These are phyloP conservation scores for Sungouiella thailandica DNA, from an alignment of 805 yeast genomes.

Conservation along the genomic window DNA sequence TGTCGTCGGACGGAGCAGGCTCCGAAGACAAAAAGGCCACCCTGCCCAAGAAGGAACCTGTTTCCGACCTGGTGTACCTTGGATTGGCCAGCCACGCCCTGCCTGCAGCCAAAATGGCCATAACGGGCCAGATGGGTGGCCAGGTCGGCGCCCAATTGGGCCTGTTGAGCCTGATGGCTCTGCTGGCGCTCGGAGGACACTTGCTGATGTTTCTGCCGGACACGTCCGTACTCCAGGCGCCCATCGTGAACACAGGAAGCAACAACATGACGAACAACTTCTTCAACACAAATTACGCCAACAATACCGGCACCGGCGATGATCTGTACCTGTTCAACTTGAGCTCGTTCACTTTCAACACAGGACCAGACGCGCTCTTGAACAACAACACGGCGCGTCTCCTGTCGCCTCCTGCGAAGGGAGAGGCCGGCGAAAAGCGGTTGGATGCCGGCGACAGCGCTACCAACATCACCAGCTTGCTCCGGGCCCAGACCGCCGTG, in stretches of 20 bases:
- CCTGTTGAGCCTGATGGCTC: neutral
- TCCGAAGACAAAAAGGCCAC: neutral
- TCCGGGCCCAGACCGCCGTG: conserved; percentile 6
- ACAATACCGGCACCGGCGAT: conserved; percentile 12
- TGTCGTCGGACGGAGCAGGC: neutral
- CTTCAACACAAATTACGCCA: conserved; percentile 26
- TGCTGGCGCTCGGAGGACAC: neutral
- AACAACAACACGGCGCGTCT: neutral
- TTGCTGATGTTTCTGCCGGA: conserved; percentile 1
- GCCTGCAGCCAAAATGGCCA: neutral
- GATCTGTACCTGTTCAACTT: conserved; percentile 31
- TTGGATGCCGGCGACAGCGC: conserved; percentile 2
- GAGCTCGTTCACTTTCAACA: conserved; percentile 31
- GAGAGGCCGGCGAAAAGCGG: neutral
- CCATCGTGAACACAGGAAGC: conserved; percentile 22
- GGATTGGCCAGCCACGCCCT: neutral
- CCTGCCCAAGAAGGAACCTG: neutral
- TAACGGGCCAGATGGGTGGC: too few relatives aligned
- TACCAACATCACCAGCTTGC: conserved; percentile 10
- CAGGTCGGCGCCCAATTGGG: neutral
- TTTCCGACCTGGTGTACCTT: neutral
- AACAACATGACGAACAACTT: conserved; percentile 34
- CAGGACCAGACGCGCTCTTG: conserved; percentile 9
- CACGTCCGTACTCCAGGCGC: conserved; percentile 21
- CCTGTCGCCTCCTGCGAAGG: neutral